Percentiles rank a stretch among this genome's conserved stretches.
Evolutionary conservation across 768 basidiomycete genomes (phyloP).

Genomic region (Termitomyces bulborhizus): DNA sequence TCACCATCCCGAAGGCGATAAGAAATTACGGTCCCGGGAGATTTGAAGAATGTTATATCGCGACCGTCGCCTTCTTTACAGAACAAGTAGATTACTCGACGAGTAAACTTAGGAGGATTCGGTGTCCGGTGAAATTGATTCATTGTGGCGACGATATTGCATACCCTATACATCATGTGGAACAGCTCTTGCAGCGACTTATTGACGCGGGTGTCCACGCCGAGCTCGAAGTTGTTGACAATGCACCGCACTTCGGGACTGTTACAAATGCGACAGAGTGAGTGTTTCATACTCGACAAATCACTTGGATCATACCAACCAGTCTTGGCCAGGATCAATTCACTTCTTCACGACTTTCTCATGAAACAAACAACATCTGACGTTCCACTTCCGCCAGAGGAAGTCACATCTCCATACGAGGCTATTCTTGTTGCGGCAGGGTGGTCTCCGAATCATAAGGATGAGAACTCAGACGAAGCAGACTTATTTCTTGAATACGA

Average conservation of each 20-base stretch:
- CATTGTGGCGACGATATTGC: slow-evolving; percentile 30
- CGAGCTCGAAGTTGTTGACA: slow-evolving; percentile 17
- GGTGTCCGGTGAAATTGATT: slow-evolving; percentile 25
- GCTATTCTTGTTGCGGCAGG: slow-evolving; percentile 19
- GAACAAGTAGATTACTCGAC: slow-evolving; percentile 19
- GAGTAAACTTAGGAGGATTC: slow-evolving; percentile 19
- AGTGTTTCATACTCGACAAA: background rate
- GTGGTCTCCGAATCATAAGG: slow-evolving; percentile 10
- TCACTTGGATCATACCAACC: background rate
- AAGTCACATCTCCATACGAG: slow-evolving; percentile 25
- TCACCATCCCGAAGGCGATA: slow-evolving; percentile 16
- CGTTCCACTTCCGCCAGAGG: slow-evolving; percentile 19
- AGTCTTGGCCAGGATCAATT: slow-evolving; percentile 19
- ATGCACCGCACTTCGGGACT: slow-evolving; percentile 31
- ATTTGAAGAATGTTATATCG: slow-evolving; percentile 22
- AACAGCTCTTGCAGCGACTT: slow-evolving; percentile 20
- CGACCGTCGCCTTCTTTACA: slow-evolving; percentile 26
- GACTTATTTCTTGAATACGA: background rate
- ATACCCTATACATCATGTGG: slow-evolving; percentile 20
- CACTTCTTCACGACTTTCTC: slow-evolving; percentile 24
- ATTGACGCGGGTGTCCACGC: slow-evolving; percentile 21
- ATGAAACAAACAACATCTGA: slow-evolving; percentile 14
- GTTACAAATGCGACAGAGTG: slow-evolving; percentile 27
- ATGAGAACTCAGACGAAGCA: slow-evolving; percentile 20
- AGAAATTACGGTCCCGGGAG: slow-evolving; percentile 20